A percentile compares a stretch with the other conserved stretches of the same genome.
Evolutionary conservation across 768 basidiomycete species (phyloP).

Genomic region (Suillus lakei): DNA sequence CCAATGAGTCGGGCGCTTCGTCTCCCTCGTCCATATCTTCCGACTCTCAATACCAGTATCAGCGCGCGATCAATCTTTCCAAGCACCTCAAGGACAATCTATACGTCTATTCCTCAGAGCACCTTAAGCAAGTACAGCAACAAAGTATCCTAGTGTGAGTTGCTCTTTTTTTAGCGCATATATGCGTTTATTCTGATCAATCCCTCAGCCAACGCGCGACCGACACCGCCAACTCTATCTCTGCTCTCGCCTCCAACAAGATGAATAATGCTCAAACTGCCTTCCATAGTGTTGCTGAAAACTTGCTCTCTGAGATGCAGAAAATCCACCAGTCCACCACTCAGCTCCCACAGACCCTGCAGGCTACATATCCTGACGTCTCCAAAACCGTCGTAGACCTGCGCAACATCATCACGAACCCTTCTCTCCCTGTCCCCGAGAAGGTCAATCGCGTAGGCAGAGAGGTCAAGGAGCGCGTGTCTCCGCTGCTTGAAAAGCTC

Average conservation of each 20-base stretch:
- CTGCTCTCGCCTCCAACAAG: constrained; percentile 60
- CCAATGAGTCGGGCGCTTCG: constrained; percentile 50
- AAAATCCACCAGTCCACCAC: constrained; percentile 66
- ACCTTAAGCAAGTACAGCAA: constrained; percentile 68
- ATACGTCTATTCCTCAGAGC: constrained; percentile 69
- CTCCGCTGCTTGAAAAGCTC: constrained; percentile 61
- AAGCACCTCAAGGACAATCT: constrained; percentile 66
- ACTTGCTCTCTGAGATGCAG: constrained; percentile 68
- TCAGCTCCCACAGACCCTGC: constrained; percentile 61
- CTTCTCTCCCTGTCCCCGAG: constrained; percentile 63
- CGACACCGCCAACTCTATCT: constrained; percentile 68
- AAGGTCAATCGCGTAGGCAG: constrained; percentile 60
- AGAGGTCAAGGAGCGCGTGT: constrained; percentile 64
- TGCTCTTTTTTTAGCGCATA: constrained; percentile 1
- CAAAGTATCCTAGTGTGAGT: constrained; percentile 70
- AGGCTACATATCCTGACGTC: constrained; percentile 61
- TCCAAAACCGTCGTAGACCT: constrained; percentile 58
- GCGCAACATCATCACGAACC: constrained; percentile 51
- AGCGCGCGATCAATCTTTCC: constrained; percentile 71
- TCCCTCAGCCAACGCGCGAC: constrained; percentile 65
- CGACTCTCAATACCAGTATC: constrained; percentile 75
- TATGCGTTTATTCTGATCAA: constrained; percentile 12
- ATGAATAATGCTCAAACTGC: constrained; percentile 57
- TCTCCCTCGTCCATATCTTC: constrained; percentile 51
- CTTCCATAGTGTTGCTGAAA: constrained; percentile 64